Evolutionary conservation across 805 yeast genomes (phyloP).

Genomic region (Candida arabinofermentans): DNA sequence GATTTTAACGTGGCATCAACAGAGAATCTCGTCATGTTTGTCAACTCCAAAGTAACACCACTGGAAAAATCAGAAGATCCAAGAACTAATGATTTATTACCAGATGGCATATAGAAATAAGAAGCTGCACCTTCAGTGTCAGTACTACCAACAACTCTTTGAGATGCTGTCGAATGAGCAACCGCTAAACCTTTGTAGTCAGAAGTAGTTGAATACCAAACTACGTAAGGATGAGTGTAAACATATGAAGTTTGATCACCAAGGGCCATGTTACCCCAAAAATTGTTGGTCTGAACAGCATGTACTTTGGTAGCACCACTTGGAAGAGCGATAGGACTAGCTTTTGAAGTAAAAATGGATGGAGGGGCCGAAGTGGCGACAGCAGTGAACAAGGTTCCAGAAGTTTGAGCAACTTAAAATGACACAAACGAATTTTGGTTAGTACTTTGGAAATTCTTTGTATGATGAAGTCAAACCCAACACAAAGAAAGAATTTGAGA

Average conservation of each 20-base stretch:
- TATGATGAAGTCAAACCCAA: not conserved
- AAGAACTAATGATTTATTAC: constrained; percentile 52
- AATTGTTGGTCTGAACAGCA: constrained; percentile 66
- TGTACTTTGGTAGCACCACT: constrained; percentile 17
- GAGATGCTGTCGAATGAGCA: constrained; percentile 54
- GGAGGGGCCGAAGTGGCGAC: constrained; percentile 44
- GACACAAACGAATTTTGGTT: not conserved
- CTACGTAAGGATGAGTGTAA: constrained; percentile 74
- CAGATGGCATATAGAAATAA: constrained; percentile 59
- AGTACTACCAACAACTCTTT: constrained; percentile 62
- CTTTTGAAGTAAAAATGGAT: constrained; percentile 33
- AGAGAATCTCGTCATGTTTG: constrained; percentile 18
- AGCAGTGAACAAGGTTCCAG: constrained; percentile 39
- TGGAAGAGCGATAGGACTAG: constrained; percentile 24
- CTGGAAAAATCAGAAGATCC: constrained; percentile 38
- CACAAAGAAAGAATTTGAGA: not conserved
- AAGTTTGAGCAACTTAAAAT: constrained; percentile 15
- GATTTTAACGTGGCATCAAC: constrained; percentile 16
- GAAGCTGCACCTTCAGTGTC: constrained; percentile 37
- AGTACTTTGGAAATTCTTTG: too few species aligned
- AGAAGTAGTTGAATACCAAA: constrained; percentile 52
- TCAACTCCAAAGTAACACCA: constrained; percentile 13
- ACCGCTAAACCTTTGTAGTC: constrained; percentile 55
- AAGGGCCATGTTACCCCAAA: constrained; percentile 64
- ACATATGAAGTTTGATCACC: constrained; percentile 61